These are phyloP conservation scores for Canariomyces notabilis DNA, from an alignment of 2,329 filamentous ascomycete species.

Conservation along the genomic window DNA sequence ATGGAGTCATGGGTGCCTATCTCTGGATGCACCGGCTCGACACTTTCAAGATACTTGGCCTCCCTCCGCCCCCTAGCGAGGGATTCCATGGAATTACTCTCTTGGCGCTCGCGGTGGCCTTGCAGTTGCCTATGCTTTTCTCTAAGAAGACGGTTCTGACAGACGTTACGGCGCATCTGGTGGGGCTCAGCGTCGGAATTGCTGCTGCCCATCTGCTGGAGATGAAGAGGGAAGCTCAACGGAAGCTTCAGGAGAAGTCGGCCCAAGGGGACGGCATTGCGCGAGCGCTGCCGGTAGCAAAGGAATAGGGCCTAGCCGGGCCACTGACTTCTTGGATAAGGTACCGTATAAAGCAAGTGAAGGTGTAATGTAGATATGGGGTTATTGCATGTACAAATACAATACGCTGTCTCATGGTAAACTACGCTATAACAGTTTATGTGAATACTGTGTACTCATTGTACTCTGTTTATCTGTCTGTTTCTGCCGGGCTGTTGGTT, in stretches of 20 bases:
- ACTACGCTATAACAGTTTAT: no score
- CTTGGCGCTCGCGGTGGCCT: constrained; percentile 44
- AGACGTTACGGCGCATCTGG: constrained; percentile 50
- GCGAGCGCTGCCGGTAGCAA: not conserved
- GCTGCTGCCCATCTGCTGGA: constrained; percentile 36
- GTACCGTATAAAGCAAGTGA: no score
- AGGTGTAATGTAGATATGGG: no score
- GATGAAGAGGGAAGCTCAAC: constrained; percentile 24
- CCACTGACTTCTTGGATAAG: not conserved
- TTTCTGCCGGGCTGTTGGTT: no score
- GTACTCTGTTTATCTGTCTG: no score
- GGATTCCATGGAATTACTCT: constrained; percentile 52
- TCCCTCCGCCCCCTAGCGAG: constrained; percentile 48
- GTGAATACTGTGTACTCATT: no score
- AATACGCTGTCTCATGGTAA: no score
- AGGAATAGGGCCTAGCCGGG: not conserved
- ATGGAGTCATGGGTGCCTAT: constrained; percentile 57
- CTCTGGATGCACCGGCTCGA: constrained; percentile 55
- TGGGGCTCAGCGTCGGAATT: constrained; percentile 46
- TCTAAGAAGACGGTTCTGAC: constrained; percentile 39
- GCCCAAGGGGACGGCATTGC: not conserved
- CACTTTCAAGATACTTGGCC: constrained; percentile 51
- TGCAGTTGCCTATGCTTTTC: constrained; percentile 46
- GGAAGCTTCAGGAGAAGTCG: constrained; percentile 1
- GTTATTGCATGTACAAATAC: no score